Percentiles rank a stretch among this genome's conserved stretches.
Conservation (phyloP, 140 eudicot species). For the Erigeron philadelphicus region DNA sequence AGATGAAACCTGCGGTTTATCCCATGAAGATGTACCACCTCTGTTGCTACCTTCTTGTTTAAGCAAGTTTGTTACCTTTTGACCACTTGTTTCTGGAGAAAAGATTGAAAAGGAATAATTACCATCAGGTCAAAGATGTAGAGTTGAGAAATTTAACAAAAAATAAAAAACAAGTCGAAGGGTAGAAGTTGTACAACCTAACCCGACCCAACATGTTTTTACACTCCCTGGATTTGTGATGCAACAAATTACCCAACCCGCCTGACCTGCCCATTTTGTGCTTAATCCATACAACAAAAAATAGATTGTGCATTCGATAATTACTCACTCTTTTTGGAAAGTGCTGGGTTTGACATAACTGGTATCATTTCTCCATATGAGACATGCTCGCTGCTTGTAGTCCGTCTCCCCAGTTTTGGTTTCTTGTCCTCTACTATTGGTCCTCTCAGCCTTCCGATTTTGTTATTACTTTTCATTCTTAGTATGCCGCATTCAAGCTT, state of each 20-base stretch:
- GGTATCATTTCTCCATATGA: slow-evolving; percentile 81
- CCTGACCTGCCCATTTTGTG: not conserved
- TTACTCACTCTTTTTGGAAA: slow-evolving; percentile 39
- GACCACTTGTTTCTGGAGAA: slow-evolving; percentile 34
- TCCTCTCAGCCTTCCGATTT: slow-evolving; percentile 46
- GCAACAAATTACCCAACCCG: not conserved
- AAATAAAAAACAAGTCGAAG: not conserved
- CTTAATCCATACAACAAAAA: not conserved
- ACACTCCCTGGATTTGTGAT: not conserved
- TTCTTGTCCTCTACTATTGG: slow-evolving; percentile 36
- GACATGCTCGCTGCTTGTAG: slow-evolving; percentile 30
- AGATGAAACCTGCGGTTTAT: too few relatives aligned
- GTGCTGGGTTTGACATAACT: slow-evolving; percentile 36
- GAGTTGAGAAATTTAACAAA: not conserved
- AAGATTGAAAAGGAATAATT: not conserved
- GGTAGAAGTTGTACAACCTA: not conserved
- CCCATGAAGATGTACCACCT: slow-evolving; percentile 12
- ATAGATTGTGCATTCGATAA: not conserved
- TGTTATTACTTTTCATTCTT: slow-evolving; percentile 51
- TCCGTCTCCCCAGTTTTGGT: slow-evolving; percentile 17
- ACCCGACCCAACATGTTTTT: not conserved
- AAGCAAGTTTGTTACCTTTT: slow-evolving; percentile 18
- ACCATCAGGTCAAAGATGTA: not conserved
- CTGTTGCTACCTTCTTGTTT: slow-evolving; percentile 14
- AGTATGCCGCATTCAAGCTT: slow-evolving; percentile 58